These are phyloP conservation scores for Solanum hybrid DNA, from an alignment of 305 asterid genomes.

Conservation along the genomic window DNA sequence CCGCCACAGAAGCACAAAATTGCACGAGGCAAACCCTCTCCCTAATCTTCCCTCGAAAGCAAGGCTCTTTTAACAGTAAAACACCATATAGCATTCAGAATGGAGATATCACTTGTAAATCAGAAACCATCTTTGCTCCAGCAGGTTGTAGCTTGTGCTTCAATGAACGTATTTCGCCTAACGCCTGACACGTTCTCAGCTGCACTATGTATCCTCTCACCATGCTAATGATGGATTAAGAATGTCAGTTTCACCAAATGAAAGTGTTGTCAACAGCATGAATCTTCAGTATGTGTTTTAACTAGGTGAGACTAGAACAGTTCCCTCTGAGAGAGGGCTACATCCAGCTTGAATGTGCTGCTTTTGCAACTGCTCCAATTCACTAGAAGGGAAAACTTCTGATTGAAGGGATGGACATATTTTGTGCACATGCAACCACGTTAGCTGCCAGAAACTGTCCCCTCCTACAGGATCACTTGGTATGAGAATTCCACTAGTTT, in stretches of 20 bases:
- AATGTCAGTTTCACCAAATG: neutral
- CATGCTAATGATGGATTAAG: neutral
- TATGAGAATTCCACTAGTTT: constrained; percentile 52
- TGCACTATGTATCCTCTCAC: neutral
- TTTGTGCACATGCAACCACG: constrained; percentile 71
- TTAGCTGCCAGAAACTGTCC: constrained; percentile 75
- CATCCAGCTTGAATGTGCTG: constrained; percentile 33
- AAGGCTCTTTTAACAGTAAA: neutral
- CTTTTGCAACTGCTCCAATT: constrained; percentile 47
- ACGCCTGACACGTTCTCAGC: neutral
- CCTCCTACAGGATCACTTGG: constrained; percentile 49
- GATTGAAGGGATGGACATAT: constrained; percentile 59
- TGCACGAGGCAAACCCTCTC: neutral
- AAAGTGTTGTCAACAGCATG: neutral
- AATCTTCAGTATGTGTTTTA: constrained; percentile 45
- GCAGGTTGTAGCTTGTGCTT: constrained; percentile 9
- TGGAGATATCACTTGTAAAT: neutral
- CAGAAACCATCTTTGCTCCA: constrained; percentile 1
- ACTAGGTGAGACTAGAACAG: constrained; percentile 41
- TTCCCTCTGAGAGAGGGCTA: constrained; percentile 60
- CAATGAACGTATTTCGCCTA: neutral
- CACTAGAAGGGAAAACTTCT: constrained; percentile 62
- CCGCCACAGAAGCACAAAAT: neutral
- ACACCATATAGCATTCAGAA: neutral
- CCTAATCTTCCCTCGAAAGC: constrained; percentile 11